Base-by-base conservation (phyloP, 805 yeast genomes). In the Pichia pseudocactophila region DNA sequence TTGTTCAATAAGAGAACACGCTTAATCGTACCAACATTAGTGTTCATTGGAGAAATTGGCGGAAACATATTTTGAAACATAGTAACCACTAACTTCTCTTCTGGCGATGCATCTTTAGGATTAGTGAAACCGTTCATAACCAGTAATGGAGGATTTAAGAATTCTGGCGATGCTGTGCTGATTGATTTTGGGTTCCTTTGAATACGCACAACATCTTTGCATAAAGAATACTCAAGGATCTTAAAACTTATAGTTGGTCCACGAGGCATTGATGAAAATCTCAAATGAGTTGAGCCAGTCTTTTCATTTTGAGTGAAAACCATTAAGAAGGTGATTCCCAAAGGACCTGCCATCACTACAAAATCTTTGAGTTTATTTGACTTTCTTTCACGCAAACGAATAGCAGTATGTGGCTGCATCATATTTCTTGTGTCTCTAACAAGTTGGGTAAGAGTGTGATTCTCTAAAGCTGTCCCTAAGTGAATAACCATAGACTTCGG, bases 261-360 rank as follows among this genome's bases (percentile, higher is more conserved):
- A 46, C 88, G 73, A 28, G 97, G 96, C 69, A 89, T 77, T 56
- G 85, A 77, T 1, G 90, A 88, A 36, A 92, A 63, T 55, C 97
- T 76, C 49, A 92, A 68, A 39, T 90, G 82, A 4, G 92, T 80
- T 43, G 78, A 80, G 7, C 96, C 97, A 1, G 82, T 66, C 34
- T 71, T 72, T 52, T 78, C 82, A 31, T 84, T 74, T 59, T 88
- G 96, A 48, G 87, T 81, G 68, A 92, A 89, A 17, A 90, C 69
- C 64, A 92, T 77, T 56, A 92, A 64, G 63, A 90, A 96, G 7
- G 90, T 73, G 18, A 92, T 96, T 22, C 95, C 95, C 35, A 92
- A 69, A 12, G 97, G 97, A 6, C 97, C 97, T 31, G 96, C 85
- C 96, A 92, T 89, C n/a, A 87, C 95, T n/a, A 89, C 75, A 54